Evolutionary conservation across 345 rosid genomes (phyloP).

Genomic region (Syzygium jambos): DNA sequence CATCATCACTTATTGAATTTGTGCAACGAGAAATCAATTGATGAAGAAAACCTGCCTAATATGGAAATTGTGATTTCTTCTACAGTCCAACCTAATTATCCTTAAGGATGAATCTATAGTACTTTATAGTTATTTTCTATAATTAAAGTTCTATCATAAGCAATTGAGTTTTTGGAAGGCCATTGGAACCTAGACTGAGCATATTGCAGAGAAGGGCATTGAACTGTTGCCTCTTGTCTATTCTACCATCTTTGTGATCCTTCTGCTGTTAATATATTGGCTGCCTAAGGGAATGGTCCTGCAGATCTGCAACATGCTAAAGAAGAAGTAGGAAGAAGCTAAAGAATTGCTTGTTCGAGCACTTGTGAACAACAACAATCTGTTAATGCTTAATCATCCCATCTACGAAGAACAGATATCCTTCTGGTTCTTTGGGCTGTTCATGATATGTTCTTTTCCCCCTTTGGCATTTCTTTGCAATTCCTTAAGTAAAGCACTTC

Average conservation of each 20-base stretch:
- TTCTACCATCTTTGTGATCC: neutral
- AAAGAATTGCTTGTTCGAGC: constrained; percentile 80
- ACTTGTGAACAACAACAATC: constrained; percentile 64
- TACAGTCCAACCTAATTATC: neutral
- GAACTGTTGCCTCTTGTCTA: neutral
- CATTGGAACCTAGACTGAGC: neutral
- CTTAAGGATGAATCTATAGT: neutral
- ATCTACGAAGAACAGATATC: constrained; percentile 76
- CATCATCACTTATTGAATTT: neutral
- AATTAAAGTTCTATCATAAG: neutral
- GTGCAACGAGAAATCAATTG: neutral
- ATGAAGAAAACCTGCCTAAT: neutral
- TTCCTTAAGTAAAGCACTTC: too few relatives aligned
- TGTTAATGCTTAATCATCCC: constrained; percentile 86
- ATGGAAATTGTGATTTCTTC: neutral
- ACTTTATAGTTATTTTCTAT: neutral
- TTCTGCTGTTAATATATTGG: neutral
- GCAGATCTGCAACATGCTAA: constrained; percentile 78
- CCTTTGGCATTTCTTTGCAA: neutral
- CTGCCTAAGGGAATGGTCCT: neutral
- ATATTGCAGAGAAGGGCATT: neutral
- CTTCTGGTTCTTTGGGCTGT: constrained; percentile 15
- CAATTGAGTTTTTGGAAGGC: neutral
- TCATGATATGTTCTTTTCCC: neutral
- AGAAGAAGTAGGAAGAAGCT: constrained; percentile 81